Evolutionary conservation across 345 rosid species (phyloP), one percentile per base, ranked within the genome.

Genomic region (Bruguiera gymnorhiza): DNA sequence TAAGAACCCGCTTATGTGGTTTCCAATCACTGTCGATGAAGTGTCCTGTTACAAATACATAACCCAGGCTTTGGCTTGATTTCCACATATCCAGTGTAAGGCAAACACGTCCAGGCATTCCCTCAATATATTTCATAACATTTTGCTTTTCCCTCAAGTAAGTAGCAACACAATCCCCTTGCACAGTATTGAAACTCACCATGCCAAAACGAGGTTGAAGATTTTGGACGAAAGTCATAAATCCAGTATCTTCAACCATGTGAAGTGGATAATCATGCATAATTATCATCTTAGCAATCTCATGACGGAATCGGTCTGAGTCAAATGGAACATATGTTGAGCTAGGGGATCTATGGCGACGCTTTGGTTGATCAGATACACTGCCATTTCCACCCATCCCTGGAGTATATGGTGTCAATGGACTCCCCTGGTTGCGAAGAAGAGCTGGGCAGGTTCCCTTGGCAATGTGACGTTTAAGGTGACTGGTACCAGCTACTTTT

Each of bases 401-500:
- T 24, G 88, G 90, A 68, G 88, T 78, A 68, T 70, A 77, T 7
- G 81, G 83, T 3, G 82, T 71, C 48, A 72, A 37, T 20, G 82
- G 85, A 75, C 78, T 84, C 30, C 83, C 87, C 27, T 78, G 84
- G 46, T 70, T 70, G 24, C 89, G 92, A 24, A 69, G 43, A 52
- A 89, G 83, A 23, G 93, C 89, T 43, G 84, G 85, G 74, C 98
- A 94, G 46, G 93, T 85, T 64, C 97, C 98, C 74, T 89, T 94
- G 6, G 88, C 93, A 65, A 94, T 88, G 78, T 91, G 95, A 31
- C 98, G 96, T 63, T 94, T 91, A 52, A 91, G 96, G 78, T 91
- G 98, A 76, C 97, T 91, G 48, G 98, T 94, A 18, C 98, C 97
- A 64, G 97, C 96, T 6, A 94, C 98, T 77, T 94, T 91, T 1